These are phyloP conservation scores for Verticillium isaacii DNA, from an alignment of 2,329 filamentous ascomycete species.

Conservation along the genomic window DNA sequence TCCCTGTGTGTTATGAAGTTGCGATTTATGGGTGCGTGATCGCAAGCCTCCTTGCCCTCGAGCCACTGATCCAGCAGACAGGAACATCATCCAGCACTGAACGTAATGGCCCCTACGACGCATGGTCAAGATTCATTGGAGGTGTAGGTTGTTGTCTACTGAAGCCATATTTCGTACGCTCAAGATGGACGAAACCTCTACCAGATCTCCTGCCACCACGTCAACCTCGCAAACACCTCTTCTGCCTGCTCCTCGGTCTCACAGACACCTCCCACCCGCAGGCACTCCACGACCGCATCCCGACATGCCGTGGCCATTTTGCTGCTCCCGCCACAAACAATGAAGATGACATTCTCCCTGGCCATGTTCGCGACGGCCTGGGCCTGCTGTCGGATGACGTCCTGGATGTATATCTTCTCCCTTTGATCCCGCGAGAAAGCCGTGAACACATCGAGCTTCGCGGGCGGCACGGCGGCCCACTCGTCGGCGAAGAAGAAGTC, in stretches of 20 bases:
- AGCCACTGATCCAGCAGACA: too few relatives aligned
- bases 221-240: conserved; percentile 26
- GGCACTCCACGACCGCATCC: conserved; percentile 42
- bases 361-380: conserved; percentile 30
- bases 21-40: too few relatives aligned
- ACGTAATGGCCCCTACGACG: too few relatives aligned
- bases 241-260: conserved; percentile 32
- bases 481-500: conserved; percentile 83
- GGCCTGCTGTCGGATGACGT: conserved; percentile 42
- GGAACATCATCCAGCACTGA: too few relatives aligned
- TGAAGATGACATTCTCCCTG: conserved; percentile 37
- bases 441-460: conserved; percentile 24
- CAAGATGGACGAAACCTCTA: conserved; percentile 21
- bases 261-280: conserved; percentile 31
- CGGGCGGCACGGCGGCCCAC: conserved; percentile 43
- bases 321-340: conserved; percentile 52
- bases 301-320: conserved; percentile 55
- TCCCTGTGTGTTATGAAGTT: too few relatives aligned
- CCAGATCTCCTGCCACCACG: conserved; percentile 59
- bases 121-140: too few relatives aligned
- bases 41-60: too few relatives aligned
- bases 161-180: too few relatives aligned
- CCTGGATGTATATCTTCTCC: conserved; percentile 52
- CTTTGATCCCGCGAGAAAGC: conserved; percentile 45
- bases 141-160: too few relatives aligned